Base-by-base conservation (phyloP, 148 eudicot species). In the Vaccinium corymbosum region DNA sequence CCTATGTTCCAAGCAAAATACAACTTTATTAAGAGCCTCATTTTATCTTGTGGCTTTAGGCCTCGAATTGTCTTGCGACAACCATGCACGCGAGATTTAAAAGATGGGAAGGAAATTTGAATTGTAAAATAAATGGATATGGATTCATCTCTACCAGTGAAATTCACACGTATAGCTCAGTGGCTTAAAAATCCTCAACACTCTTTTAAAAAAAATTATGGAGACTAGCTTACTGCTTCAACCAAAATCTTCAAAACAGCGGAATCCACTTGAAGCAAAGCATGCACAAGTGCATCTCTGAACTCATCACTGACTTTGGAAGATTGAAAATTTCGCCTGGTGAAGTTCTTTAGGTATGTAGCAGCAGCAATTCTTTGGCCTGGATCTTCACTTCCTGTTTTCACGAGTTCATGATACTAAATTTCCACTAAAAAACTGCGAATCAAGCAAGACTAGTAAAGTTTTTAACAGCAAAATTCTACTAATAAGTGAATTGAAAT, bases 361-460 rank as follows among this genome's bases (percentile, higher is more conserved):
- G 97, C 97, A 82, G 97, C 95, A 59, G 97, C 95, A 38, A 94
- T 80, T 85, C 85, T 88, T 38, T 84, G 90, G 79, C 95, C 92
- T 82, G 83, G 88, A 79, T 92, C 87, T 81, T 87, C 90, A 74
- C 85, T 82, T 73, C 91, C 97, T 84, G 83, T 79, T 35, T 51
- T 16, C 20, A 57, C 4, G 10, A 46, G 50, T 15, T 49, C 53
- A 76, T 52, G 9, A 16, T 7, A 49, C 48, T 57, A 16, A 68
- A 50, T 72, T 82, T 72, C 79, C 29, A 17, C 50, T 14, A 17
- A 46, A 68, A 25, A 38, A 25, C 12, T 49, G 13, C 48, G 3
- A 25, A 78, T 53, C 80, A 78, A 49, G 22, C 64, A 27, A 53
- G 15, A 53, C 52, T 25, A 25, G 27, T 62, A 62, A 76, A 51